phyloP scores from a whole-genome alignment of 2,329 filamentous ascomycete species.

The Colletotrichum falcatum region DNA sequence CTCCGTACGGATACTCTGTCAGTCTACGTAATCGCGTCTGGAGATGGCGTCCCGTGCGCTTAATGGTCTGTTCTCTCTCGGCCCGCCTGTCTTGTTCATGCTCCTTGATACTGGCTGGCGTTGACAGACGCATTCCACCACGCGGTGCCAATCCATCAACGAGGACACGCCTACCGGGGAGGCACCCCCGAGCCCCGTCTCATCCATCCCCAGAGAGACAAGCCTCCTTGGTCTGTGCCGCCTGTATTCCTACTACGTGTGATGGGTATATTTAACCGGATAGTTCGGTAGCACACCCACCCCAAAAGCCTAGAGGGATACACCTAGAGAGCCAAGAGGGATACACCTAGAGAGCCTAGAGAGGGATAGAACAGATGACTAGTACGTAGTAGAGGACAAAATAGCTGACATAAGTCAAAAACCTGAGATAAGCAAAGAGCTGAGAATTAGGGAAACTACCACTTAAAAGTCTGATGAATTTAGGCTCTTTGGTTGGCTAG shows the following conservation, averaged over 20 bases:
- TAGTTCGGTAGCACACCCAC: too few relatives aligned
- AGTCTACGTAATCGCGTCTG: slow-evolving; percentile 23
- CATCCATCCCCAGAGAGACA: slow-evolving; percentile 1
- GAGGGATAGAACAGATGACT: too few relatives aligned
- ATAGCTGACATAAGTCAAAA: too few relatives aligned
- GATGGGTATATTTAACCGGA: too few relatives aligned
- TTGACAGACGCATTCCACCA: slow-evolving; percentile 11
- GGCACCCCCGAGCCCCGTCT: not conserved
- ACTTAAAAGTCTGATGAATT: too few relatives aligned
- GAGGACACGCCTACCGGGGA: not conserved
- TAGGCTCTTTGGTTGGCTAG: too few relatives aligned
- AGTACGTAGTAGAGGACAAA: too few relatives aligned
- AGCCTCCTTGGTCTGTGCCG: slow-evolving; percentile 29
- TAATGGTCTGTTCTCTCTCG: slow-evolving; percentile 29
- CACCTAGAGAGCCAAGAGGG: too few relatives aligned
- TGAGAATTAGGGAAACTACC: too few relatives aligned
- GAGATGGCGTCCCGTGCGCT: slow-evolving; percentile 23
- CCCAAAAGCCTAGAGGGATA: too few relatives aligned
- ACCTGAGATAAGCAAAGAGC: too few relatives aligned
- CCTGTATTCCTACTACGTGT: not conserved
- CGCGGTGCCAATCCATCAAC: slow-evolving; percentile 23
- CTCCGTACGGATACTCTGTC: not conserved
- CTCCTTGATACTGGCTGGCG: slow-evolving; percentile 10
- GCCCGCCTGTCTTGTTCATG: not conserved
- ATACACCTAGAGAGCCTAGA: too few relatives aligned